Evolutionary conservation across 2,329 filamentous ascomycete species (phyloP).

Genomic region (Pseudocercospora crystallina): DNA sequence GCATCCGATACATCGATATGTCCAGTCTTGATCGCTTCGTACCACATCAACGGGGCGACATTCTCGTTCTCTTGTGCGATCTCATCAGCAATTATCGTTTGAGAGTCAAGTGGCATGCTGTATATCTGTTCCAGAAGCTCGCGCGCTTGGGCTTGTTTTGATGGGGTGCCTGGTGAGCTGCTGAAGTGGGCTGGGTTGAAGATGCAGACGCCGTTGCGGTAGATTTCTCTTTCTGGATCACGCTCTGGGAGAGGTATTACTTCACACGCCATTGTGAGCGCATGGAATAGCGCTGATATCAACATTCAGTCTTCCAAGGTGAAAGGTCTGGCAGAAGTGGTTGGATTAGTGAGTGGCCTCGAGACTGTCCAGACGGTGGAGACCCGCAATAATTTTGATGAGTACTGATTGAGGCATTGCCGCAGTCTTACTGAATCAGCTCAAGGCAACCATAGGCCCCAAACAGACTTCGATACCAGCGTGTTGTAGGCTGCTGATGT

Average conservation of each 20-base stretch:
- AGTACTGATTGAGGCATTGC: no score
- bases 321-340: no score
- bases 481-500: no score
- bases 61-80: constrained; percentile 9
- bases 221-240: neutral
- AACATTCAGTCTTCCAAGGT: no score
- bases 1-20: constrained; percentile 10
- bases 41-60: constrained; percentile 10
- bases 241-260: neutral
- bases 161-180: neutral
- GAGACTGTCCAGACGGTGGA: no score
- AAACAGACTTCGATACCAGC: no score
- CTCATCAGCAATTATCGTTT: constrained; percentile 2
- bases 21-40: constrained; percentile 9
- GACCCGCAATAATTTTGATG: no score
- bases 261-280: no score
- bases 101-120: constrained; percentile 1
- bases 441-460: no score
- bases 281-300: no score
- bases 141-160: constrained; percentile 2
- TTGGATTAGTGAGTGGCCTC: no score
- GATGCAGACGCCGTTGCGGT: constrained; percentile 2
- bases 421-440: no score
- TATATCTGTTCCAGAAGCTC: constrained; percentile 9
- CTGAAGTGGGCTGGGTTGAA: constrained; percentile 8